These are phyloP conservation scores for Silene vulgaris DNA, from an alignment of 179 eudicot species.

Conservation along the genomic window DNA sequence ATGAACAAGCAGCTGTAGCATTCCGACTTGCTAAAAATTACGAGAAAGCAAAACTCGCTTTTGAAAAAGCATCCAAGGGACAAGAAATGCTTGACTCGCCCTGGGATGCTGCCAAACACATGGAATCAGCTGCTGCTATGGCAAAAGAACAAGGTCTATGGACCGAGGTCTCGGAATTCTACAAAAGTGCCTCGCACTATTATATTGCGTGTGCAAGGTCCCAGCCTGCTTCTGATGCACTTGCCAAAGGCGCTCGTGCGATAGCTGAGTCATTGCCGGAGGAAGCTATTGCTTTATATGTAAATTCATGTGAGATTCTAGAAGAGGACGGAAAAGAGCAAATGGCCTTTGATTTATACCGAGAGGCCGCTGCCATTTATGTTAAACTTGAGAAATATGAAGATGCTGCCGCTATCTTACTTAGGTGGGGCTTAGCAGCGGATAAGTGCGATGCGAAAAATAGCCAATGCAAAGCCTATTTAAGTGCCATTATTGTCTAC, in stretches of 20 bases:
- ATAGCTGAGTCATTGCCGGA: constrained; percentile 69
- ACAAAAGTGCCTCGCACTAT: constrained; percentile 58
- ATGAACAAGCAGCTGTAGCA: constrained; percentile 76
- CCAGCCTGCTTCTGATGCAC: constrained; percentile 90
- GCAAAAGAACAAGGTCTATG: constrained; percentile 69
- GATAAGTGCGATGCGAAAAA: constrained; percentile 74
- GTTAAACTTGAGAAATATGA: constrained; percentile 71
- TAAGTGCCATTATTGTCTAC: constrained; percentile 78
- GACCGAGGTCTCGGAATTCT: constrained; percentile 77
- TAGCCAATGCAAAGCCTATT: constrained; percentile 95
- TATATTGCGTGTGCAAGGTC: constrained; percentile 76
- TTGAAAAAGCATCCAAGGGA: constrained; percentile 88
- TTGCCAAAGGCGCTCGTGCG: constrained; percentile 82
- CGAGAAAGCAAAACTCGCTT: constrained; percentile 73
- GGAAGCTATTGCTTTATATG: constrained; percentile 55
- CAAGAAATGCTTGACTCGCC: constrained; percentile 89
- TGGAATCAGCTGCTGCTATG: constrained; percentile 79
- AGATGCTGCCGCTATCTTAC: constrained; percentile 64
- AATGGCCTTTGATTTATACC: constrained; percentile 83
- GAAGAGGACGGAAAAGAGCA: constrained; percentile 91
- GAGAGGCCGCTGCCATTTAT: constrained; percentile 59
- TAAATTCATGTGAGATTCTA: constrained; percentile 59
- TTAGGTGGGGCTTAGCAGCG: constrained; percentile 76
- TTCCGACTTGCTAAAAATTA: constrained; percentile 59
- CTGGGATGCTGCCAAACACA: constrained; percentile 91